Evolutionary conservation across 768 basidiomycete species (phyloP).

Genomic region (Pholiota conissans): DNA sequence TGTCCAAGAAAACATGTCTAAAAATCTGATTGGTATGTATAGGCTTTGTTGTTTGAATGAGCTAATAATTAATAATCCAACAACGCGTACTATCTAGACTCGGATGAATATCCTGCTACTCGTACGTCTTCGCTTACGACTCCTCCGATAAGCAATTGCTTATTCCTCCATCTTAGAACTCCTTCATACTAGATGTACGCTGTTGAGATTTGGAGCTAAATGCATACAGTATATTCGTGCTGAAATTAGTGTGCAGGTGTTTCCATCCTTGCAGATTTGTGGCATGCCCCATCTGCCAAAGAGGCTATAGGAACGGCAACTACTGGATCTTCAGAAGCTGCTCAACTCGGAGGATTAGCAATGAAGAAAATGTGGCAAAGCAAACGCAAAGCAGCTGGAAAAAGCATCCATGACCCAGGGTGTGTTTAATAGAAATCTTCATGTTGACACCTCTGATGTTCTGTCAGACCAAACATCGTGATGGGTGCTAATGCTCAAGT

Average conservation of each 20-base stretch:
- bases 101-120: conserved; percentile 70
- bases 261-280: conserved; percentile 58
- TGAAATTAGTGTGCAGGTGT: conserved; percentile 30
- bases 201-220: conserved; percentile 28
- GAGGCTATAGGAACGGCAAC: conserved; percentile 71
- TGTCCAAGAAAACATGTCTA: conserved; percentile 61
- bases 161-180: conserved; percentile 31
- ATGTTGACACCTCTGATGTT: not conserved
- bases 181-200: conserved; percentile 55
- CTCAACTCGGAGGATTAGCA: conserved; percentile 73
- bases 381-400: conserved; percentile 61
- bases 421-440: conserved; percentile 18
- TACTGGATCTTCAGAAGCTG: conserved; percentile 71
- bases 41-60: too few relatives aligned
- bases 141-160: not conserved
- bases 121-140: conserved; percentile 30
- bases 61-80: not conserved
- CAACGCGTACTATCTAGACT: conserved; percentile 21
- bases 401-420: conserved; percentile 80
- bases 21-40: conserved; percentile 55
- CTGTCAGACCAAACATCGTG: conserved; percentile 55
- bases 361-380: conserved; percentile 76
- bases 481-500: conserved; percentile 77
- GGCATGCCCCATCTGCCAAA: conserved; percentile 66
- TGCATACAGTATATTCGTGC: not conserved